Percentiles rank a stretch among this genome's conserved stretches.
Conservation (phyloP, 768 basidiomycete species). For the Fomitopsis serialis region DNA sequence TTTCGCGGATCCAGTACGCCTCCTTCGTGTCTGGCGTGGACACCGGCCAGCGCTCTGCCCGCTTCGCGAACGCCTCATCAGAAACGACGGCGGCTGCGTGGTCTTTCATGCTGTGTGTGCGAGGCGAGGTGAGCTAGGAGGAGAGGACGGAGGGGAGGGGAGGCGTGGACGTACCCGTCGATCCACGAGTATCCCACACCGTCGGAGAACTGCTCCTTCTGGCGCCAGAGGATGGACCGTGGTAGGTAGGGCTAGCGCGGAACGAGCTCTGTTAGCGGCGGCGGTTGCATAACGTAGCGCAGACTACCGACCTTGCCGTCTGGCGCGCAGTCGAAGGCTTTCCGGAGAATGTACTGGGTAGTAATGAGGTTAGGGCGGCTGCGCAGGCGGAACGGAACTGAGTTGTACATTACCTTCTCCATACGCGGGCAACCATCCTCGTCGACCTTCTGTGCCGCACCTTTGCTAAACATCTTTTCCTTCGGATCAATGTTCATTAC, state of each 20-base stretch:
- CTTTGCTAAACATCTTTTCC: conserved; percentile 87
- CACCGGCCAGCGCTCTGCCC: conserved; percentile 67
- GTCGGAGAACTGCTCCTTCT: conserved; percentile 99
- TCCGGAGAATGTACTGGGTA: conserved; percentile 83
- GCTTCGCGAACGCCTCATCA: conserved; percentile 74
- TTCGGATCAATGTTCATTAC: conserved; percentile 87
- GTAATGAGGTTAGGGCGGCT: conserved; percentile 6
- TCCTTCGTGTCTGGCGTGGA: conserved; percentile 95
- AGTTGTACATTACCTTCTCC: conserved; percentile 81
- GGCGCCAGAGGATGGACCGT: conserved; percentile 91
- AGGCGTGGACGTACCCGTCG: conserved; percentile 61
- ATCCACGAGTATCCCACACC: conserved; percentile 99
- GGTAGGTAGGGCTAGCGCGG: conserved; percentile 82
- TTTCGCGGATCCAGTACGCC: conserved; percentile 87
- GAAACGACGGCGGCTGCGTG: conserved; percentile 71
- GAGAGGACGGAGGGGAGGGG: not conserved
- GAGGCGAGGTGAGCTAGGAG: not conserved
- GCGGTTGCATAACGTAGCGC: not conserved
- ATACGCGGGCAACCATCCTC: conserved; percentile 84
- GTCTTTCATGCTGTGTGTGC: conserved; percentile 70
- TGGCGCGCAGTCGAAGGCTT: conserved; percentile 87
- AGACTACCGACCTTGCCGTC: conserved; percentile 55
- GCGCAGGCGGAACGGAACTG: not conserved
- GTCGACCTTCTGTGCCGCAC: conserved; percentile 66
- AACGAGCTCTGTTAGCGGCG: conserved; percentile 2